These are phyloP conservation scores for Apiospora marii DNA, from an alignment of 2,329 filamentous ascomycete genomes.

Conservation along the genomic window DNA sequence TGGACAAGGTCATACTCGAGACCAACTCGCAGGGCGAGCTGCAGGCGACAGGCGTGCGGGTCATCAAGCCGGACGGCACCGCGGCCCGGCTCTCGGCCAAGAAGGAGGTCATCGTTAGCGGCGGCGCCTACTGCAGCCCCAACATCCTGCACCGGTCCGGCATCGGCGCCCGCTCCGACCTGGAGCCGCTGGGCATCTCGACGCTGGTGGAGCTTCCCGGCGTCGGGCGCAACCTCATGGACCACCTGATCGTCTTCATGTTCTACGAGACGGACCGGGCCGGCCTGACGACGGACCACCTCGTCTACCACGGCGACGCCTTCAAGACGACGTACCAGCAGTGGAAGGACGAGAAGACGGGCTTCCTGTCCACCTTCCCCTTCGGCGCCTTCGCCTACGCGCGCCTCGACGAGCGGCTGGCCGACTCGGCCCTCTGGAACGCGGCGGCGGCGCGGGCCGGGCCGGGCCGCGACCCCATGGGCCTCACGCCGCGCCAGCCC, in stretches of 20 bases:
- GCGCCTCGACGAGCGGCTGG: conserved; percentile 66
- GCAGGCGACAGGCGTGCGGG: conserved; percentile 50
- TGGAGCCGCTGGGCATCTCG: conserved; percentile 31
- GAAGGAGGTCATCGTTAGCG: conserved; percentile 51
- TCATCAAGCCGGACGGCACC: conserved; percentile 52
- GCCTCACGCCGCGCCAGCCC: conserved; percentile 61
- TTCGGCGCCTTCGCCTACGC: conserved; percentile 70
- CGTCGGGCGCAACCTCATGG: conserved; percentile 33
- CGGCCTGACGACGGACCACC: conserved; percentile 61
- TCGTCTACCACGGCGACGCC: conserved; percentile 61
- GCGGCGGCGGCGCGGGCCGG: conserved; percentile 52
- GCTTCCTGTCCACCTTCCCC: conserved; percentile 66
- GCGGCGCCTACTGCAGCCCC: conserved; percentile 59
- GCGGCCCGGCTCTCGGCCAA: conserved; percentile 45
- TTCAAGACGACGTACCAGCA: conserved; percentile 58
- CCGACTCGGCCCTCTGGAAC: conserved; percentile 62
- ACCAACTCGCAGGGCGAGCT: conserved; percentile 42
- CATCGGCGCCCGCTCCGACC: conserved; percentile 54
- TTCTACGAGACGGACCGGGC: conserved; percentile 65
- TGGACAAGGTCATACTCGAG: conserved; percentile 61
- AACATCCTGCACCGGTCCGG: conserved; percentile 61
- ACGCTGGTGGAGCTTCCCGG: conserved; percentile 33
- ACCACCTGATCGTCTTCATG: conserved; percentile 59
- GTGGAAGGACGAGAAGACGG: conserved; percentile 66
- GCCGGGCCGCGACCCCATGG: conserved; percentile 66